These are phyloP conservation scores for Anthostomella pinea DNA, from an alignment of 2,329 filamentous ascomycete genomes.

Conservation along the genomic window DNA sequence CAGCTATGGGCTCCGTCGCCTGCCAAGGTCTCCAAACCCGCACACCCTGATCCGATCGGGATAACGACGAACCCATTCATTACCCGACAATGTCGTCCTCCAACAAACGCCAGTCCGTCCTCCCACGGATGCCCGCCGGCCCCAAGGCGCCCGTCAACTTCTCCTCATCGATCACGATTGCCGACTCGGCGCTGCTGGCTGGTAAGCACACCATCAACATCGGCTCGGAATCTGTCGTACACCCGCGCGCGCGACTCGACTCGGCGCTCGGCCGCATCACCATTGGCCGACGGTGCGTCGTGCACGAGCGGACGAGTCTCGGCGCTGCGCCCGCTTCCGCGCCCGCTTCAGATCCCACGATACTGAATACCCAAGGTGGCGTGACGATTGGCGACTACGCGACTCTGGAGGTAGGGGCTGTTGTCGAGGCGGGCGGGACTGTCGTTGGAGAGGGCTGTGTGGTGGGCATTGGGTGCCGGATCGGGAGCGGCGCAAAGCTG, in stretches of 20 bases:
- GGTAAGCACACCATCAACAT: conserved; percentile 79
- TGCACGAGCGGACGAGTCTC: conserved; percentile 67
- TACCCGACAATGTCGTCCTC: conserved; percentile 37
- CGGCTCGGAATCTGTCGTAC: conserved; percentile 75
- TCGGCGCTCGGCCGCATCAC: conserved; percentile 75
- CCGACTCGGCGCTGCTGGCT: conserved; percentile 59
- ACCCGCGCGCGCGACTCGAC: conserved; percentile 78
- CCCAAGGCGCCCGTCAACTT: conserved; percentile 62
- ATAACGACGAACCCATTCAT: too few relatives aligned
- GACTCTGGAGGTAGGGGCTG: conserved; percentile 56
- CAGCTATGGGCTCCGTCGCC: neutral
- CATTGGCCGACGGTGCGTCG: conserved; percentile 76
- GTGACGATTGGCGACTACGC: conserved; percentile 60
- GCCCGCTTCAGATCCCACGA: conserved; percentile 28
- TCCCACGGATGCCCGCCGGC: conserved; percentile 51
- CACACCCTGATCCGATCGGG: too few relatives aligned
- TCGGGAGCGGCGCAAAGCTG: conserved; percentile 59
- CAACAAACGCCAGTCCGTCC: conserved; percentile 54
- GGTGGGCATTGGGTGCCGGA: conserved; percentile 57
- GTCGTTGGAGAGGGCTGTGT: conserved; percentile 58
- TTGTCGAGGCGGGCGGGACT: conserved; percentile 61
- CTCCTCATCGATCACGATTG: conserved; percentile 58
- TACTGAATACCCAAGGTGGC: conserved; percentile 40
- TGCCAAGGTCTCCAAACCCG: too few relatives aligned
- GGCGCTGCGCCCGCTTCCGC: conserved; percentile 48